phyloP scores from a whole-genome alignment of 345 rosid genomes.

The Hibiscus trionum region DNA sequence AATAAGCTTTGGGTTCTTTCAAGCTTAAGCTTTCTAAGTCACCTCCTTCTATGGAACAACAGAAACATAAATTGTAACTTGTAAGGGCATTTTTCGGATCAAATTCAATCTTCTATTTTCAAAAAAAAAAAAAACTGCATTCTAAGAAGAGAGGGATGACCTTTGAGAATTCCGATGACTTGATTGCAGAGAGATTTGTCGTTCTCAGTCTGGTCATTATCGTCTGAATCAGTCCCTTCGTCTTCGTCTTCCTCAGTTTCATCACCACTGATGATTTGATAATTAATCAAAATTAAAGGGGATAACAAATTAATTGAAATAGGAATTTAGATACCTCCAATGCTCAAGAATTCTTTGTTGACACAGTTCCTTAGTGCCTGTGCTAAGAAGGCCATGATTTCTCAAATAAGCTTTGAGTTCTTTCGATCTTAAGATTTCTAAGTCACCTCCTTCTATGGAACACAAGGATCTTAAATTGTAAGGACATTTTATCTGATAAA shows the following conservation, averaged over 20 bases:
- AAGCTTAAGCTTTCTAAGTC: conserved; percentile 31
- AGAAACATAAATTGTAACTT: conserved; percentile 11
- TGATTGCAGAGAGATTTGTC: conserved; percentile 31
- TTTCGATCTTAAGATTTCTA: conserved; percentile 28
- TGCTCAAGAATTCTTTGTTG: conserved; percentile 46
- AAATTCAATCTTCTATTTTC: conserved; percentile 1
- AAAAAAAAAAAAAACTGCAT: background rate
- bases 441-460: conserved; percentile 29
- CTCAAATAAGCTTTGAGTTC: conserved; percentile 50
- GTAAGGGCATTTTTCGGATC: background rate
- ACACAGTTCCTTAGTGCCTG: conserved; percentile 39
- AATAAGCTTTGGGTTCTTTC: conserved; percentile 41
- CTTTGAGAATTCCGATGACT: conserved; percentile 39
- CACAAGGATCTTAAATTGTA: conserved; percentile 9
- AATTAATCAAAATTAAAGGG: background rate
- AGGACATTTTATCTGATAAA: background rate
- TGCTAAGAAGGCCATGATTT: conserved; percentile 38
- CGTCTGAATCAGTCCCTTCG: conserved; percentile 6
- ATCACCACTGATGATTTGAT: background rate
- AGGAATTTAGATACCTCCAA: conserved; percentile 19
- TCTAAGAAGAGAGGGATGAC: conserved; percentile 20
- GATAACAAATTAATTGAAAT: background rate
- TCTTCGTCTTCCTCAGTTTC: background rate
- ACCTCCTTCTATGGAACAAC: conserved; percentile 25
- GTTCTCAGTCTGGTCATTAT: conserved; percentile 19